Conservation (phyloP, 2,329 filamentous ascomycete genomes). For the Passalora sequoiae region DNA sequence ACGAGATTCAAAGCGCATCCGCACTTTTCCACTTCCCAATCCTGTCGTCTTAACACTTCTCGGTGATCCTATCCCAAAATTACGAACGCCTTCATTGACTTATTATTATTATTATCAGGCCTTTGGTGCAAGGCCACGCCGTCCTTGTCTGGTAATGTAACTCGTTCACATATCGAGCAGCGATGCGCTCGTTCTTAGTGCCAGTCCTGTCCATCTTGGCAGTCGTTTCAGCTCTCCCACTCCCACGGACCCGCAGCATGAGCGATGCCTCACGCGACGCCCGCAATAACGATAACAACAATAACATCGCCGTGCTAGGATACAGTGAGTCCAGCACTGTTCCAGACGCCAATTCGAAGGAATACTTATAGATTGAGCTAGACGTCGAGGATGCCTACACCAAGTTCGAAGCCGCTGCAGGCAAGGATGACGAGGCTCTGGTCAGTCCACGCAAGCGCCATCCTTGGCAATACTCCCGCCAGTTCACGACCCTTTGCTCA, state of each 20-base stretch:
- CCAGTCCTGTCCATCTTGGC: conserved; percentile 21
- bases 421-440: conserved; percentile 33
- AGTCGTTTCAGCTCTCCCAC: conserved; percentile 13
- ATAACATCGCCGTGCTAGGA: conserved; percentile 17
- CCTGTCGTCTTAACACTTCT: too few species aligned
- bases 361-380: conserved; percentile 11
- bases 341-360: conserved; percentile 4
- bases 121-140: conserved; percentile 7
- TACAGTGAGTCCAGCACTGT: conserved; percentile 15
- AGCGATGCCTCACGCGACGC: too few species aligned
- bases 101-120: too few species aligned
- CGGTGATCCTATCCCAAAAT: too few species aligned
- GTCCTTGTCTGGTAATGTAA: conserved; percentile 9
- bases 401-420: conserved; percentile 36
- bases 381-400: conserved; percentile 31
- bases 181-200: conserved; percentile 27
- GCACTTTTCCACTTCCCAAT: too few species aligned
- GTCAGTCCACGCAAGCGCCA: conserved; percentile 33
- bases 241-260: conserved; percentile 5
- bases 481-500: conserved; percentile 27
- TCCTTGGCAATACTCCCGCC: conserved; percentile 27
- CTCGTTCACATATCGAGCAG: conserved; percentile 9
- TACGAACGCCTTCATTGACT: too few species aligned
- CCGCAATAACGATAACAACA: too few species aligned
- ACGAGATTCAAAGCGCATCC: too few species aligned